Conservation (phyloP, 441 rosid species). For the Adansonia rubrostipa region DNA sequence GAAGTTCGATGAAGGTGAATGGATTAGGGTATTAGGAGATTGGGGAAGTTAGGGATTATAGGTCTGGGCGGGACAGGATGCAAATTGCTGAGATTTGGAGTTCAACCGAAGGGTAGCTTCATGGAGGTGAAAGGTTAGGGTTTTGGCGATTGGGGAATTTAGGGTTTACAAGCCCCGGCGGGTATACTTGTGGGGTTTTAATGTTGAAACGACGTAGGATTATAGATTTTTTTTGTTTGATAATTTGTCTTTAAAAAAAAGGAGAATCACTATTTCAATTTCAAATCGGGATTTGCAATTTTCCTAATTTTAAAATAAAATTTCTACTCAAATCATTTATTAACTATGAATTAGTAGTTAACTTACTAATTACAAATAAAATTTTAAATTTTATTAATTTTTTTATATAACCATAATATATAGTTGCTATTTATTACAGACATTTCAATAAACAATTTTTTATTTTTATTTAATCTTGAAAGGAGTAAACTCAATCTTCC, state of each 20-base stretch:
- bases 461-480: too few species aligned
- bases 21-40: slow-evolving; percentile 30
- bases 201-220: slow-evolving; percentile 5
- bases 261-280: not conserved
- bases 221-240: not conserved
- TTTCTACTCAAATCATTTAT: not conserved
- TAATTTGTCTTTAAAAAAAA: not conserved
- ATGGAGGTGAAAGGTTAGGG: slow-evolving; percentile 30
- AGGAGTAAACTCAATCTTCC: too few species aligned
- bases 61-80: slow-evolving; percentile 6
- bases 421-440: too few species aligned
- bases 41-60: slow-evolving; percentile 13
- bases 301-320: not conserved
- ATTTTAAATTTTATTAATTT: not conserved
- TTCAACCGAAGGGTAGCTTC: slow-evolving; percentile 41
- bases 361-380: not conserved
- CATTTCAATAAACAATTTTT: too few species aligned
- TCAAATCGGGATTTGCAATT: not conserved
- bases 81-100: slow-evolving; percentile 30
- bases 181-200: slow-evolving; percentile 15
- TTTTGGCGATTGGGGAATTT: slow-evolving; percentile 19
- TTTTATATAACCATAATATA: too few species aligned
- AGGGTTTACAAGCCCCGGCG: slow-evolving; percentile 5
- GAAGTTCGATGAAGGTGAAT: not conserved
- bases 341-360: not conserved